Percentiles rank a stretch among this genome's conserved stretches.
These are phyloP conservation scores for Pseudonitzschia delicatissima DNA, from an alignment of 108 stramenopile genomes.

Conservation along the genomic window DNA sequence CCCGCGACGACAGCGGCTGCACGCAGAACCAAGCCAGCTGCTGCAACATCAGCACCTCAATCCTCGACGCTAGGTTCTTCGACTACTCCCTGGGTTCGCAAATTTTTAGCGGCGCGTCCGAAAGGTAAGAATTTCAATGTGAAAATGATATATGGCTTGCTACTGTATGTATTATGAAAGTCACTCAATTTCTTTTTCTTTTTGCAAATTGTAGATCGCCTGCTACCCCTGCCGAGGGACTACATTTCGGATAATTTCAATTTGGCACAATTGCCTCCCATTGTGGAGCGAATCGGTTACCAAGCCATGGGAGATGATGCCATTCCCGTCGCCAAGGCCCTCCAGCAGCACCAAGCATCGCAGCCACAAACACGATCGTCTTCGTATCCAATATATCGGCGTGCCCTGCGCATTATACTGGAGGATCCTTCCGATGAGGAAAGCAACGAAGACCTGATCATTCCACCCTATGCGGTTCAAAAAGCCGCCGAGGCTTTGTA, in stretches of 20 bases:
- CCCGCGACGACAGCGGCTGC: not conserved
- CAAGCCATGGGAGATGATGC: slow-evolving; percentile 28
- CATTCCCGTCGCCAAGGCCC: slow-evolving; percentile 18
- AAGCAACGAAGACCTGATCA: slow-evolving; percentile 5
- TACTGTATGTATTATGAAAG: no score
- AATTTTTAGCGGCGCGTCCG: slow-evolving; percentile 3
- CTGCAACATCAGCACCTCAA: not conserved
- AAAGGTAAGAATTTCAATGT: slow-evolving; percentile 2
- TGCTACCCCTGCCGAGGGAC: slow-evolving; percentile 53
- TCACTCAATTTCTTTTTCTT: not conserved
- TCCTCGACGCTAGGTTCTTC: not conserved
- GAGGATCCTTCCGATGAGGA: not conserved
- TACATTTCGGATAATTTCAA: slow-evolving; percentile 57
- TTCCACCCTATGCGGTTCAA: slow-evolving; percentile 33
- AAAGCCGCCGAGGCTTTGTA: slow-evolving; percentile 50
- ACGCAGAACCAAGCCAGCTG: not conserved
- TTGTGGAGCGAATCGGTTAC: slow-evolving; percentile 46
- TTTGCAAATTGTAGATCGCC: not conserved
- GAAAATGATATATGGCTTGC: no score
- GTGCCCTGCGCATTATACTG: slow-evolving; percentile 41
- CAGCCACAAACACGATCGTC: not conserved
- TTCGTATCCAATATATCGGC: slow-evolving; percentile 44
- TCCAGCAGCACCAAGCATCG: slow-evolving; percentile 10
- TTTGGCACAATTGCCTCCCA: slow-evolving; percentile 47
- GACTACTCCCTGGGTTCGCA: slow-evolving; percentile 11